phyloP scores from a whole-genome alignment of 805 yeast genomes.

The Candida bentonensis region DNA sequence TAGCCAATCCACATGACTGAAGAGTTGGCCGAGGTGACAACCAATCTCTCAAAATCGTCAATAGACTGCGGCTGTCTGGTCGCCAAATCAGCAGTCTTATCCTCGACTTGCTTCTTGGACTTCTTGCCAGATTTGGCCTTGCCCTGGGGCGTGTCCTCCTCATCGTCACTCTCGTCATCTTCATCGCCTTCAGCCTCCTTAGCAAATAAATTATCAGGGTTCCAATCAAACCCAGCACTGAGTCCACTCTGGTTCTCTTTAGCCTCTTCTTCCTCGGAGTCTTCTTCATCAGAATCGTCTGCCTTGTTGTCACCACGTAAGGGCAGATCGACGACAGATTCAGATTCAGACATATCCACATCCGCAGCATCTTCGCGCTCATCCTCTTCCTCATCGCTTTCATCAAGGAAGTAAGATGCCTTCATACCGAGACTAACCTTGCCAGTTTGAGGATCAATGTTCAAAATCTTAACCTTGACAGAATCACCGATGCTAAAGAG shows the following conservation, averaged over 20 bases:
- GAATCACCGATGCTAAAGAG: constrained; percentile 82
- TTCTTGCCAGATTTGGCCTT: constrained; percentile 35
- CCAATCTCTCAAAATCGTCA: constrained; percentile 79
- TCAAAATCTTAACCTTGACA: constrained; percentile 71
- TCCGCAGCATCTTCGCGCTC: constrained; percentile 15
- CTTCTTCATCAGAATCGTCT: constrained; percentile 24
- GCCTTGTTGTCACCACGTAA: constrained; percentile 14
- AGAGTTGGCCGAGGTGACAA: constrained; percentile 86
- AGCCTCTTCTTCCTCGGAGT: constrained; percentile 20
- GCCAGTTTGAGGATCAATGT: constrained; percentile 47
- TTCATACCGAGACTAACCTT: constrained; percentile 85
- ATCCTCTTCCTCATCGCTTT: constrained; percentile 21
- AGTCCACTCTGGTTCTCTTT: constrained; percentile 34
- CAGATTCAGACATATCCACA: constrained; percentile 14
- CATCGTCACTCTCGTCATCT: constrained; percentile 26
- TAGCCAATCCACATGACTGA: constrained; percentile 94
- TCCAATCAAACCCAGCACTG: constrained; percentile 89
- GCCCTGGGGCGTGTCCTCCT: constrained; percentile 12
- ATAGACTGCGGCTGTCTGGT: constrained; percentile 85
- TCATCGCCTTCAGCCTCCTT: constrained; percentile 25
- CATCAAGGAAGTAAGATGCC: constrained; percentile 63
- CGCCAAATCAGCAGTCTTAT: constrained; percentile 71
- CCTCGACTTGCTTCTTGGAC: constrained; percentile 38
- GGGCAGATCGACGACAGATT: constrained; percentile 8
- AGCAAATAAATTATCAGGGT: constrained; percentile 52